Percentiles rank a stretch among this genome's conserved stretches.
Evolutionary conservation across 1,284 basidiomycete species (phyloP).

Genomic region (Melampsora americana): DNA sequence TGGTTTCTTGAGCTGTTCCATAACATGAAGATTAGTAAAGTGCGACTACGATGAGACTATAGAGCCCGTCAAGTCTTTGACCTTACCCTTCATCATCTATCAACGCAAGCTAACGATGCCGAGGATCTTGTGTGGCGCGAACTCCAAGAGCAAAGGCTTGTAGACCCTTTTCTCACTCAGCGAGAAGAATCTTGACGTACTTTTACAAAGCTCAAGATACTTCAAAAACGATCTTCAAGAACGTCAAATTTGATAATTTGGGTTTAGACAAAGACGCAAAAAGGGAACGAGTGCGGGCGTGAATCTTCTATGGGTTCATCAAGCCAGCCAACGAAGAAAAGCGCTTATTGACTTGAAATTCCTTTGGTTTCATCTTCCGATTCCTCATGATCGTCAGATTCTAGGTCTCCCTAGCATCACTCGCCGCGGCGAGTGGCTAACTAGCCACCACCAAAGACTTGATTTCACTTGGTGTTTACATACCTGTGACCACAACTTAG

Average conservation of each 20-base stretch:
- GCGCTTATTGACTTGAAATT: not conserved
- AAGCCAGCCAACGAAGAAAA: slow-evolving; percentile 10
- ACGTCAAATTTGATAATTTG: not conserved
- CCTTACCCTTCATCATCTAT: not conserved
- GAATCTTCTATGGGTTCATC: not conserved
- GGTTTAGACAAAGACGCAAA: not conserved
- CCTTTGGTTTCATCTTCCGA: slow-evolving; percentile 7
- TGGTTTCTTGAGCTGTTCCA: too few species aligned
- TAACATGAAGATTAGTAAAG: too few species aligned
- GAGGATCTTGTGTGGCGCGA: not conserved
- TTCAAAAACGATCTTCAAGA: too few species aligned
- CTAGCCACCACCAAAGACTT: not conserved
- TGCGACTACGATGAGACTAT: too few species aligned
- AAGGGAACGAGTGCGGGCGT: not conserved
- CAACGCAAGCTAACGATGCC: not conserved
- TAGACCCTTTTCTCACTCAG: not conserved
- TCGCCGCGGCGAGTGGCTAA: slow-evolving; percentile 1
- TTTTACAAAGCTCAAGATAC: not conserved
- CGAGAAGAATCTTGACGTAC: not conserved
- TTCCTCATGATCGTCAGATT: slow-evolving; percentile 4
- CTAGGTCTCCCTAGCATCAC: not conserved
- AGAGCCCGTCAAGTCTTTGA: too few species aligned
- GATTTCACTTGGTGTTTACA: not conserved
- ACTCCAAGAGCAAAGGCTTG: not conserved
- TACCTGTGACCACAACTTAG: not conserved